These are phyloP conservation scores for Macrophomina phaseolina DNA, from an alignment of 2,329 filamentous ascomycete species.

Conservation along the genomic window DNA sequence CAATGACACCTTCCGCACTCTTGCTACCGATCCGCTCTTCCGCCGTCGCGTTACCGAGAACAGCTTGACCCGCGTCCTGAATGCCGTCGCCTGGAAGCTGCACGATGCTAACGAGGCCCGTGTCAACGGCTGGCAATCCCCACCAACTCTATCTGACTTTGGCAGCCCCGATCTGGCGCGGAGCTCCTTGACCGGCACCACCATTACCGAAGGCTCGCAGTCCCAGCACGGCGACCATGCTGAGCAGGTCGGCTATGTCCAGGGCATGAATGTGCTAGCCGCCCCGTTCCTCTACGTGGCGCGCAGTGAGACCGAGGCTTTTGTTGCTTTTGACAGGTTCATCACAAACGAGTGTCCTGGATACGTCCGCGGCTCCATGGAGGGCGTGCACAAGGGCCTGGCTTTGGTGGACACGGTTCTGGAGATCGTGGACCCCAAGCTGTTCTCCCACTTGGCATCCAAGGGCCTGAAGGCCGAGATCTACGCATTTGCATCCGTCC, in stretches of 20 bases:
- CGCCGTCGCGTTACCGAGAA: slow-evolving; percentile 94
- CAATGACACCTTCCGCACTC: slow-evolving; percentile 96
- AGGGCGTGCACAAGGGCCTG: slow-evolving; percentile 91
- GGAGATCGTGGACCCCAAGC: slow-evolving; percentile 86
- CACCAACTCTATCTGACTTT: slow-evolving; percentile 55
- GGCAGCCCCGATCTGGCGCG: slow-evolving; percentile 51
- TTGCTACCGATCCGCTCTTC: slow-evolving; percentile 97
- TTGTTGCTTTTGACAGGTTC: slow-evolving; percentile 85
- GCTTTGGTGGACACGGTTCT: slow-evolving; percentile 91
- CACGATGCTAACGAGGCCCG: slow-evolving; percentile 75
- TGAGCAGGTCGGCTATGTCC: slow-evolving; percentile 87
- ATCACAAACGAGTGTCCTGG: slow-evolving; percentile 88
- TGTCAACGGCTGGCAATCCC: slow-evolving; percentile 58
- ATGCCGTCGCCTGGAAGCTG: slow-evolving; percentile 92
- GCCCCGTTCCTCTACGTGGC: slow-evolving; percentile 96
- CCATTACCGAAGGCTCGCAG: slow-evolving; percentile 26
- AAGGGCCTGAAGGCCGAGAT: slow-evolving; percentile 92
- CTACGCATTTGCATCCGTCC: slow-evolving; percentile 93
- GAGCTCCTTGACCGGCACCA: slow-evolving; percentile 31
- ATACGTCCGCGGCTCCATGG: slow-evolving; percentile 95
- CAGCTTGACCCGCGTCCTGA: slow-evolving; percentile 89
- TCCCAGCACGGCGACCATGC: slow-evolving; percentile 28
- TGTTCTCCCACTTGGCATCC: slow-evolving; percentile 80
- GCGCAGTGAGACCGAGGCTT: slow-evolving; percentile 92
- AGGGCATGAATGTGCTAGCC: slow-evolving; percentile 98